phyloP scores from a whole-genome alignment of 192 early-diverging fungal genomes.

The Podila minutissima region DNA sequence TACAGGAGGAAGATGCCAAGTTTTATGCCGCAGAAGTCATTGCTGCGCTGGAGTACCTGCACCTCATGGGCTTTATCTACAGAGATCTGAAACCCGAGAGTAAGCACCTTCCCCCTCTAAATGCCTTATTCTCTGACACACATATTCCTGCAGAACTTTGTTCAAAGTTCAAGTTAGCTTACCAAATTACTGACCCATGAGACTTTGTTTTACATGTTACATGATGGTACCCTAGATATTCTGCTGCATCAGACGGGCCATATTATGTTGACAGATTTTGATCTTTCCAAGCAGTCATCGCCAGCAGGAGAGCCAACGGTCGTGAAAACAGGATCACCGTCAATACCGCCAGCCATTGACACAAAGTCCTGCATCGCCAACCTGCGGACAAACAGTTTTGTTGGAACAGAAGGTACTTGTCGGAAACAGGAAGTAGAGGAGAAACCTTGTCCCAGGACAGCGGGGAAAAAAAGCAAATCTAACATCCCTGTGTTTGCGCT shows the following conservation, averaged over 20 bases:
- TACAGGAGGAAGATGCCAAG: constrained; percentile 89
- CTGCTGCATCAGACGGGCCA: constrained; percentile 95
- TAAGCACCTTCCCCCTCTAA: constrained; percentile 42
- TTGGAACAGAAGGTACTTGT: constrained; percentile 87
- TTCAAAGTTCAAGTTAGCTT: too few species aligned
- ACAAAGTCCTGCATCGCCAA: constrained; percentile 89
- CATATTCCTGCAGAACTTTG: neutral
- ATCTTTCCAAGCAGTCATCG: constrained; percentile 93
- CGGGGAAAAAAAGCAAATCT: neutral
- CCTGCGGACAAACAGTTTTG: constrained; percentile 96
- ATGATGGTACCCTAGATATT: constrained; percentile 64
- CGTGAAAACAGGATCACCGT: constrained; percentile 63
- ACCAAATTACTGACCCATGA: too few species aligned
- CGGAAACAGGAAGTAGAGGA: neutral
- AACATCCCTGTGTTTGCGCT: neutral
- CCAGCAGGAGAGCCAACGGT: constrained; percentile 81
- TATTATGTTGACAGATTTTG: constrained; percentile 98
- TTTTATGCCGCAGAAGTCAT: constrained; percentile 99
- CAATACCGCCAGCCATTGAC: constrained; percentile 78
- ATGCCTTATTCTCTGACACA: neutral
- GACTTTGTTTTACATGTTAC: too few species aligned
- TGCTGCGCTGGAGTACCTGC: constrained; percentile 94
- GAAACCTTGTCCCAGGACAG: neutral
- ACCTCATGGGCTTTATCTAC: constrained; percentile 97
- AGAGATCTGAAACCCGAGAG: constrained; percentile 98